These are phyloP conservation scores for Trifolium repens DNA, from an alignment of 306 rosid genomes.

Conservation along the genomic window DNA sequence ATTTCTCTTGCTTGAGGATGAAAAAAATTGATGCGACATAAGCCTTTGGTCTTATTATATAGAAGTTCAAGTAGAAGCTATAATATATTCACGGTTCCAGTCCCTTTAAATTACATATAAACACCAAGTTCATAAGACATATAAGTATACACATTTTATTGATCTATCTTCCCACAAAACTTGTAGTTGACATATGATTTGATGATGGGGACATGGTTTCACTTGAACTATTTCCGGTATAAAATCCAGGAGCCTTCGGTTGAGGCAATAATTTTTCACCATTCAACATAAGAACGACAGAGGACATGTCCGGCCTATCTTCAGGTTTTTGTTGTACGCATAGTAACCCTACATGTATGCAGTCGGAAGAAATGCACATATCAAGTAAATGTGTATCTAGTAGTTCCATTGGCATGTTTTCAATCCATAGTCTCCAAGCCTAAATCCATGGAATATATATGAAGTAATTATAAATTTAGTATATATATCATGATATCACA, in stretches of 20 bases:
- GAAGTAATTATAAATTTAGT: too few species aligned
- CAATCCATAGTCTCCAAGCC: neutral
- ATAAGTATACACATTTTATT: too few species aligned
- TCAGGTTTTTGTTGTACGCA: neutral
- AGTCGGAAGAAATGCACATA: neutral
- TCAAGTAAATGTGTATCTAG: neutral
- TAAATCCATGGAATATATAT: too few species aligned
- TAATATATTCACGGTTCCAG: too few species aligned
- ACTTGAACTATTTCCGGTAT: neutral
- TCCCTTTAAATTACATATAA: too few species aligned
- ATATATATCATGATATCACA: neutral
- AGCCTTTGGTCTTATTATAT: too few species aligned
- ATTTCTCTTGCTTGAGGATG: too few species aligned
- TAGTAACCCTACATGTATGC: neutral
- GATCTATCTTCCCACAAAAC: neutral
- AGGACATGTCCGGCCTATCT: neutral
- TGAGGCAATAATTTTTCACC: neutral
- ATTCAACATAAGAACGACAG: neutral
- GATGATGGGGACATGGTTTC: neutral
- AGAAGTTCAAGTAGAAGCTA: too few species aligned
- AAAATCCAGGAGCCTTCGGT: neutral
- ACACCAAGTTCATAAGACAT: too few species aligned
- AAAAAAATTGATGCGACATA: too few species aligned
- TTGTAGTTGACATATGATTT: neutral
- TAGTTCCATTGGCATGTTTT: neutral